Percentiles rank a stretch among this genome's conserved stretches.
phyloP scores from a whole-genome alignment of 345 rosid genomes.

The Ricinus communis region DNA sequence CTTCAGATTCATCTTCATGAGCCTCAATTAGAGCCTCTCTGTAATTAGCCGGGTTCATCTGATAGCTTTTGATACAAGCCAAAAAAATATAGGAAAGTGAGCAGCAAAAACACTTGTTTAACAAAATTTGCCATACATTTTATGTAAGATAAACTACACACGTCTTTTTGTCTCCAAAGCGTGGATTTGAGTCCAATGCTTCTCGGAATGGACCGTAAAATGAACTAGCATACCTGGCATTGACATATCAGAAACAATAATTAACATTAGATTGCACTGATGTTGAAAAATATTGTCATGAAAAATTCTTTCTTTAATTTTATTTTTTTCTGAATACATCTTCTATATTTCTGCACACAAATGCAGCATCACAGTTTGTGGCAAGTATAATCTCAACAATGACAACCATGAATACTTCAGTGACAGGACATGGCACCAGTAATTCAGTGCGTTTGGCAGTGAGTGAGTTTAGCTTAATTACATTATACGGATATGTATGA shows the following conservation, averaged over 20 bases:
- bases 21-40: constrained; percentile 90
- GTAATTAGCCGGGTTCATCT: constrained; percentile 95
- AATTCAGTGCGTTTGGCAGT: neutral
- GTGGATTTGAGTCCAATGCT: constrained; percentile 90
- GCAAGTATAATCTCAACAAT: neutral
- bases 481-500: no score
- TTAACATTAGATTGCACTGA: constrained; percentile 8
- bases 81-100: constrained; percentile 22
- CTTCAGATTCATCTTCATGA: constrained; percentile 85
- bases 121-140: constrained; percentile 1
- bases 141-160: constrained; percentile 25
- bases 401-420: neutral
- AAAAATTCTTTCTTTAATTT: neutral
- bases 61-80: constrained; percentile 65
- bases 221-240: constrained; percentile 83
- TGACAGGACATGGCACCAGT: neutral
- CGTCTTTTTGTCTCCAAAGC: constrained; percentile 96
- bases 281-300: neutral
- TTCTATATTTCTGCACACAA: neutral
- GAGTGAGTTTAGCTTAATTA: no score
- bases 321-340: no score
- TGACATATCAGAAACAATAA: constrained; percentile 11
- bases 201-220: constrained; percentile 96
- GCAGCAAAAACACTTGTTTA: neutral
- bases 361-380: neutral